These are phyloP conservation scores for Raphanus raphanistrum DNA, from an alignment of 345 rosid species.

Conservation along the genomic window DNA sequence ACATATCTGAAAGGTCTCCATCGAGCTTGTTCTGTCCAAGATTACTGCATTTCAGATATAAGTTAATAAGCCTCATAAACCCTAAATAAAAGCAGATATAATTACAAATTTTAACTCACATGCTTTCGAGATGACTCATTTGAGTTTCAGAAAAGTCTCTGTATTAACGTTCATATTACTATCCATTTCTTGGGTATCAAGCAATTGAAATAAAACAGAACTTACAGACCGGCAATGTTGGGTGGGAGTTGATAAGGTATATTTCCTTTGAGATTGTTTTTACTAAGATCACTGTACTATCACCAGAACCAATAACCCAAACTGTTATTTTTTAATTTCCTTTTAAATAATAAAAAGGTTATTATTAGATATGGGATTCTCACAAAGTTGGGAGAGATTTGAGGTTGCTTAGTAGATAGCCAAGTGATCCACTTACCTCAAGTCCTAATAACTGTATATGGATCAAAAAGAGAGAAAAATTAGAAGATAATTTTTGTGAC, in stretches of 20 bases:
- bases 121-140: constrained; percentile 55
- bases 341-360: background rate
- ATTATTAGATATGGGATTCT: constrained; percentile 36
- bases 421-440: constrained; percentile 73
- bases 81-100: background rate
- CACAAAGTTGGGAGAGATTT: constrained; percentile 81
- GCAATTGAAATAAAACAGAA: background rate
- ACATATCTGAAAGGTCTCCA: constrained; percentile 80
- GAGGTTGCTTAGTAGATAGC: constrained; percentile 78
- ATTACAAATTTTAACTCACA: constrained; percentile 48
- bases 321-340: constrained; percentile 7
- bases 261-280: constrained; percentile 73
- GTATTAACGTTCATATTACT: constrained; percentile 32
- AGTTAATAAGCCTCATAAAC: background rate
- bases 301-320: constrained; percentile 40
- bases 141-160: constrained; percentile 86
- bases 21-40: constrained; percentile 68
- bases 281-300: constrained; percentile 88
- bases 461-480: background rate
- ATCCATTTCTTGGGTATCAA: constrained; percentile 9
- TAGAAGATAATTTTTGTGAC: background rate
- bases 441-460: constrained; percentile 68
- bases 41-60: constrained; percentile 46
- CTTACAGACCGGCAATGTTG: constrained; percentile 60
- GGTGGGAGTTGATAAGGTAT: constrained; percentile 97